phyloP scores from a whole-genome alignment of 768 basidiomycete species.

The Wakefieldia striispora region DNA sequence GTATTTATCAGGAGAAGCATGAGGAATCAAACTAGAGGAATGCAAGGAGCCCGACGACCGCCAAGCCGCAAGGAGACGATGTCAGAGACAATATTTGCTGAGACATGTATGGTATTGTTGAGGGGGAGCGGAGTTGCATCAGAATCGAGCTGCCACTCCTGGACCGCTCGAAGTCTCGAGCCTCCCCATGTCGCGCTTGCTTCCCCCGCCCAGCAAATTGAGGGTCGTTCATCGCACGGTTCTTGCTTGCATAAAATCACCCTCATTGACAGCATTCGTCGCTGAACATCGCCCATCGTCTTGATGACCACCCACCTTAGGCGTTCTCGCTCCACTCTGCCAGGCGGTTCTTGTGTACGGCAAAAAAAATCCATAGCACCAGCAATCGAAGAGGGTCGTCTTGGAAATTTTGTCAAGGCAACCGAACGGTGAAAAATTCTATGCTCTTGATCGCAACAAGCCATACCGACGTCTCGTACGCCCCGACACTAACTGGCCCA shows the following conservation, averaged over 20 bases:
- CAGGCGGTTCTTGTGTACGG: too few relatives aligned
- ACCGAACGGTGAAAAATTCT: conserved; percentile 28
- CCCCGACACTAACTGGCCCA: neutral
- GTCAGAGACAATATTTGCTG: neutral
- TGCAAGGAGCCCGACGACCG: too few relatives aligned
- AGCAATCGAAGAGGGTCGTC: too few relatives aligned
- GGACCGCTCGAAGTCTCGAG: too few relatives aligned
- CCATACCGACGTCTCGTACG: conserved; percentile 12
- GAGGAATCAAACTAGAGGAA: too few relatives aligned
- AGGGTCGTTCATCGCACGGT: conserved; percentile 3
- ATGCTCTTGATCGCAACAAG: conserved; percentile 8
- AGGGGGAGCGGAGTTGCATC: neutral
- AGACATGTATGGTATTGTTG: too few relatives aligned
- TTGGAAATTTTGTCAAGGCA: too few relatives aligned
- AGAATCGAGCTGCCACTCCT: neutral
- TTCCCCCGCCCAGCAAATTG: too few relatives aligned
- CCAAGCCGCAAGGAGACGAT: too few relatives aligned
- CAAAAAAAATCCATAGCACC: too few relatives aligned
- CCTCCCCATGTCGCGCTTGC: neutral
- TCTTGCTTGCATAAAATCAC: conserved; percentile 8
- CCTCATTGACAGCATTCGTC: neutral
- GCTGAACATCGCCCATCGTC: conserved; percentile 5
- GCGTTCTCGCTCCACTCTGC: neutral
- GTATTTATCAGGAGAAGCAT: too few relatives aligned
- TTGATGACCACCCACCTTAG: conserved; percentile 5